These are phyloP conservation scores for Rhipidocladum racemiflorum DNA, from an alignment of 176 grass and related monocot genomes.

Conservation along the genomic window DNA sequence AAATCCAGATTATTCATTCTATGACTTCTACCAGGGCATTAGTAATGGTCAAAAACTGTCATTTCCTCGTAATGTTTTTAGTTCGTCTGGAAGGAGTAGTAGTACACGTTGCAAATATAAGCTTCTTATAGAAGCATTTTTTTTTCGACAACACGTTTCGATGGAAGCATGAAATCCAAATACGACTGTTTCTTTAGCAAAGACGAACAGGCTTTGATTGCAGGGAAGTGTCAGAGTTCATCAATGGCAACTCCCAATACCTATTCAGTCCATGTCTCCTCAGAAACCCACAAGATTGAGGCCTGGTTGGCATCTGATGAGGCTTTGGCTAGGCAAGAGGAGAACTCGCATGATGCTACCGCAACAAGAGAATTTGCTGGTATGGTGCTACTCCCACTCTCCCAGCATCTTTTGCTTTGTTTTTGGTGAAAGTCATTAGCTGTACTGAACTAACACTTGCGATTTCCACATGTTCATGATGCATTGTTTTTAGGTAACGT, in stretches of 20 bases:
- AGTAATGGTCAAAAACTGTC: not conserved
- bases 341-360: conserved; percentile 45
- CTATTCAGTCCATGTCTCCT: conserved; percentile 33
- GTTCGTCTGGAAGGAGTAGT: not conserved
- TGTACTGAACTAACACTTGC: conserved; percentile 32
- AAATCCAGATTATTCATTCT: not conserved
- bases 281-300: conserved; percentile 50
- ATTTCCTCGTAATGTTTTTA: not conserved
- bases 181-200: not conserved
- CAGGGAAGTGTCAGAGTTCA: conserved; percentile 11
- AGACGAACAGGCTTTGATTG: not conserved
- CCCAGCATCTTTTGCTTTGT: conserved; percentile 23
- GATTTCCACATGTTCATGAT: conserved; percentile 28
- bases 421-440: conserved; percentile 43
- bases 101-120: not conserved
- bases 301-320: conserved; percentile 55
- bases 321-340: conserved; percentile 70
- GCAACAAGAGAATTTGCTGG: conserved; percentile 41
- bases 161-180: not conserved
- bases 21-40: not conserved
- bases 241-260: conserved; percentile 41
- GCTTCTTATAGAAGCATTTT: not conserved
- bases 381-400: conserved; percentile 29
- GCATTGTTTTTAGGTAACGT: conserved; percentile 32
- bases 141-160: not conserved